A percentile compares a stretch with the other conserved stretches of the same genome.
phyloP scores from a whole-genome alignment of 108 stramenopile genomes.

The Nitzschia sp. region DNA sequence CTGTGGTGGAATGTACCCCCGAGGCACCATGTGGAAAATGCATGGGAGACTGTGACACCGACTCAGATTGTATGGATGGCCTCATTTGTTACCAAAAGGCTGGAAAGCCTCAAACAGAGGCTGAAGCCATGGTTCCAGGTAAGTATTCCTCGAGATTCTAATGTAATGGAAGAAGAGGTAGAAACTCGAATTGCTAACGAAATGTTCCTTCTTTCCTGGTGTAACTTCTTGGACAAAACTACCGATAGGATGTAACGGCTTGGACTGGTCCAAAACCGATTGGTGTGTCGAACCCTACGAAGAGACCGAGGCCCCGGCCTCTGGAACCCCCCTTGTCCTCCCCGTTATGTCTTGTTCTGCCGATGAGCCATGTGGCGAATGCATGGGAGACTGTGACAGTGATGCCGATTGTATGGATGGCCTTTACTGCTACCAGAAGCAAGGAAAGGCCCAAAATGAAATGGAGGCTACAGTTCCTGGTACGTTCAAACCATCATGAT shows the following conservation, averaged over 20 bases:
- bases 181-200: too few species aligned
- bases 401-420: constrained; percentile 1
- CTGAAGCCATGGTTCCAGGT: neutral
- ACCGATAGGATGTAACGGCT: neutral
- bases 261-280: constrained; percentile 16
- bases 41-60: neutral
- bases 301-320: neutral
- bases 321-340: neutral
- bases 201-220: too few species aligned
- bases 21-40: neutral
- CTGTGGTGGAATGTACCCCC: neutral
- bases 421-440: neutral
- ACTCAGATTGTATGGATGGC: neutral
- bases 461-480: neutral
- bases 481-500: neutral
- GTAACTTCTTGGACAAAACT: too few species aligned
- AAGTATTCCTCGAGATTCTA: neutral
- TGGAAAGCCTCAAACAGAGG: neutral
- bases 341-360: neutral
- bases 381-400: neutral
- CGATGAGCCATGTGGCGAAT: constrained; percentile 1
- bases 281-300: constrained; percentile 6
- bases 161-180: neutral
- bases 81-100: neutral
- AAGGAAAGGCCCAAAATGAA: neutral